Percentiles rank a stretch among this genome's conserved stretches.
phyloP scores from a whole-genome alignment of 164 flowering plant species.

The Magnolia sinica region DNA sequence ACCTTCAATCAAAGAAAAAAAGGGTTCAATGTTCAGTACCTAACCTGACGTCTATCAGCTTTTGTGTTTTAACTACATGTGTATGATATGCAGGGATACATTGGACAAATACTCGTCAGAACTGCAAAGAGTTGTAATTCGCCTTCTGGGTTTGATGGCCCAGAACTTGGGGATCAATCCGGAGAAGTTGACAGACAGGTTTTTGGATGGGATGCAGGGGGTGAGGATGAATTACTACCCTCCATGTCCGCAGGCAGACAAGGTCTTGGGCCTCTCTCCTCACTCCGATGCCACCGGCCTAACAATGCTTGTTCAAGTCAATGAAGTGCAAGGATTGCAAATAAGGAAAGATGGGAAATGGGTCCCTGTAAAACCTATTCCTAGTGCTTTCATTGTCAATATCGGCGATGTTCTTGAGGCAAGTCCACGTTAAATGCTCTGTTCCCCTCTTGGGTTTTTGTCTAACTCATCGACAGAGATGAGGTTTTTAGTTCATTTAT shows the following conservation, averaged over 20 bases:
- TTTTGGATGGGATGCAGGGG: constrained; percentile 25
- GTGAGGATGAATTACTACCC: constrained; percentile 48
- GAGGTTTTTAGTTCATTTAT: neutral
- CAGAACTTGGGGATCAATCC: constrained; percentile 29
- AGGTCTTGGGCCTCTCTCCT: constrained; percentile 44
- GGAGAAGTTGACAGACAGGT: constrained; percentile 22
- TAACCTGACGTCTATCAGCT: too few species aligned
- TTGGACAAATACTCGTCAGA: constrained; percentile 39
- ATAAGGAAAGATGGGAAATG: constrained; percentile 41
- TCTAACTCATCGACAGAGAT: neutral
- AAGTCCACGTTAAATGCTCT: neutral
- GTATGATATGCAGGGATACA: constrained; percentile 20
- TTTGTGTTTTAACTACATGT: too few species aligned
- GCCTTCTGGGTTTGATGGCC: constrained; percentile 29
- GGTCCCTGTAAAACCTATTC: constrained; percentile 40
- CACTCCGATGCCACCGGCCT: constrained; percentile 47
- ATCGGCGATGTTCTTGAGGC: constrained; percentile 55
- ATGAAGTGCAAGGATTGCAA: constrained; percentile 47
- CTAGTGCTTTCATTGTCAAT: constrained; percentile 40
- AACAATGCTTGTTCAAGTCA: constrained; percentile 40
- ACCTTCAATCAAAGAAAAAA: too few species aligned
- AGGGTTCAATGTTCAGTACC: too few species aligned
- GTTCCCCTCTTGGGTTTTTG: too few species aligned
- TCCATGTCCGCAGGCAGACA: constrained; percentile 36
- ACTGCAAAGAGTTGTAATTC: constrained; percentile 14